Percentiles rank a stretch among this genome's conserved stretches.
These are phyloP conservation scores for Hysterium pulicare DNA, from an alignment of 2,329 filamentous ascomycete genomes.

Conservation along the genomic window DNA sequence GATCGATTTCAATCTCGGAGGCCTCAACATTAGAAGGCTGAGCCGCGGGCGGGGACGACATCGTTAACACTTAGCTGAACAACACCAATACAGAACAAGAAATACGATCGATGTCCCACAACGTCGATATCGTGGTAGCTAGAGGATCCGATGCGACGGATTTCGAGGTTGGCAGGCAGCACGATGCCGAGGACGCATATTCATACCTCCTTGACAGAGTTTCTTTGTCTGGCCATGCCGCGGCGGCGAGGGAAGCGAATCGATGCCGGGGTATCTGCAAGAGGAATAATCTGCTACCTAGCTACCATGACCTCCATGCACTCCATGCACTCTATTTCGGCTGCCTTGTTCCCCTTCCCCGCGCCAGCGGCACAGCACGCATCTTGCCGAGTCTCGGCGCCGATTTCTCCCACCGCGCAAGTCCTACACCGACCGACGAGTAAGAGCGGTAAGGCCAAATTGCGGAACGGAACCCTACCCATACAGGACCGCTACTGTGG, in stretches of 20 bases:
- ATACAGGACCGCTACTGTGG: too few species aligned
- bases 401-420: too few species aligned
- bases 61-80: background rate
- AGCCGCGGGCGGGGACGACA: background rate
- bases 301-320: too few species aligned
- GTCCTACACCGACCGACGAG: too few species aligned
- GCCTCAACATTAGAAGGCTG: background rate
- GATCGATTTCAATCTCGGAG: slow-evolving; percentile 3
- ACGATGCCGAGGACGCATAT: background rate
- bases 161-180: background rate
- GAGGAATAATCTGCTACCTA: background rate
- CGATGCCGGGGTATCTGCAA: background rate
- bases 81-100: background rate
- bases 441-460: too few species aligned
- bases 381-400: too few species aligned
- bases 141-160: too few species aligned
- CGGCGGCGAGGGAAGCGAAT: background rate
- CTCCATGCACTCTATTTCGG: too few species aligned
- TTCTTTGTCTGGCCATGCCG: background rate
- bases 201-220: background rate
- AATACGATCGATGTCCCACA: background rate
- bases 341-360: too few species aligned
- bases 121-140: background rate
- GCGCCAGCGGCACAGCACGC: too few species aligned
- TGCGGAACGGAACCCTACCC: too few species aligned